Evolutionary conservation across 164 flowering plant genomes (phyloP), one percentile per base, ranked within the genome.

Genomic region (Litsea cubeba): DNA sequence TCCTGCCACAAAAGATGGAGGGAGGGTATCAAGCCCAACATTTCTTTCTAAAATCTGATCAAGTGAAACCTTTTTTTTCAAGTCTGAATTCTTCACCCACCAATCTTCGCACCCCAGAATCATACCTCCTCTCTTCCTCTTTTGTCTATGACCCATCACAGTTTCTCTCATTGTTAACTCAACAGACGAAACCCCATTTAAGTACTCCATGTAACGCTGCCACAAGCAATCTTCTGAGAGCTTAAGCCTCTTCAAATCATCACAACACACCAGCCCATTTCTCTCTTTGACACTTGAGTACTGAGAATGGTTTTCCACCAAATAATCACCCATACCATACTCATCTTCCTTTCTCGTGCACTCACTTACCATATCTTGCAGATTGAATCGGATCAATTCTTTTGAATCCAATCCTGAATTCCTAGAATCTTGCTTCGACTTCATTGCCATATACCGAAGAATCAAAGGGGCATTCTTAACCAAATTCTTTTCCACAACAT

Each of bases 381-480:
- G 54, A 83, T 85, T 83, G 74, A 80, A 73, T 32, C 74, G 74
- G 26, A 22, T 68, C 62, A 15, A 1, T 54, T 54, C 60, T n/a
- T 79, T 80, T 28, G 72, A 62, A 57, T 54, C 57, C 60, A 71
- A 72, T 72, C 46, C 62, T 10, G 24, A 30, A 17, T 73, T 49
- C 75, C 83, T 83, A 50, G 64, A 73, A 15, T 54, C 60, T 54
- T 54, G 18, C 85, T 75, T 88, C 0, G 92, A 83, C 83, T 89
- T 93, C 85, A 81, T 76, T 82, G 91, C 93, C 92, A 95, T 88
- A 65, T 84, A 95, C 35, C 80, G 81, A 60, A 95, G 82, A 63
- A 93, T 85, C 72, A 74, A 81, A 3, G 86, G 90, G 0, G 88
- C 91, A 83, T 89, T 83, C 72, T 77, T 83, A 65, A 85, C 65